Base-by-base conservation (phyloP, 345 rosid genomes). In the Moringa oleifera region DNA sequence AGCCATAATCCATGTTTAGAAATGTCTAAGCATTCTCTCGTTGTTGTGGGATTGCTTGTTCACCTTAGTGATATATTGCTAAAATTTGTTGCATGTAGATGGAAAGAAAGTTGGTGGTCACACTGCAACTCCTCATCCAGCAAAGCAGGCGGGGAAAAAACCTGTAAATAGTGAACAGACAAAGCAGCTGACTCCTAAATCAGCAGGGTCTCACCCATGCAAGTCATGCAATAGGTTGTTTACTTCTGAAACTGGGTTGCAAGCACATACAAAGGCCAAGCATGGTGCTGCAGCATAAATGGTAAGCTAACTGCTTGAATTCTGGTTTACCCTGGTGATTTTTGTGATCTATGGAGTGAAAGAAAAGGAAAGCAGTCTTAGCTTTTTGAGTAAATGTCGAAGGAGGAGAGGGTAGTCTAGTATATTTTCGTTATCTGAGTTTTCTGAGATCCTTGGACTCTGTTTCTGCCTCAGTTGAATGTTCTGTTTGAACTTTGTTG, bases 191-290 rank as follows among this genome's bases (percentile, higher is more conserved):
- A 64, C 73, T 57, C 73, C 80, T 0, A 91, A 83, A 52, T 62
- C 84, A 7, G 73, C 75, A 1, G 56, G 81, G 20, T 52, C 80
- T 17, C 68, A 69, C 55, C 61, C 73, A 7, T 88, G 96, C 90
- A 78, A 71, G 31, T 56, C 87, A 19, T 91, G 98, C 75, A 84
- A 64, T 73, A 81, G 93, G 84, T 77, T 68, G 4, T 91, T 91
- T 70, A 79, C 73, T 21, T 80, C 98, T 0, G 94, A 91, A 23
- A 67, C 52, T 49, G 98, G 83, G 20, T 62, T 86, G 65, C 89
- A 86, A 61, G 79, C 94, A 54, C 95, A 91, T 75, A 66, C 84
- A 11, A 83, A 91, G 75, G 98, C 95, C 12, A 91, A 91, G 68
- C 98, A 88, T 75, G 25, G 79, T 55, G 67, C 77, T 54, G 77